Evolutionary conservation across 2,329 filamentous ascomycete species (phyloP).

Genomic region (Nemania diffusa): DNA sequence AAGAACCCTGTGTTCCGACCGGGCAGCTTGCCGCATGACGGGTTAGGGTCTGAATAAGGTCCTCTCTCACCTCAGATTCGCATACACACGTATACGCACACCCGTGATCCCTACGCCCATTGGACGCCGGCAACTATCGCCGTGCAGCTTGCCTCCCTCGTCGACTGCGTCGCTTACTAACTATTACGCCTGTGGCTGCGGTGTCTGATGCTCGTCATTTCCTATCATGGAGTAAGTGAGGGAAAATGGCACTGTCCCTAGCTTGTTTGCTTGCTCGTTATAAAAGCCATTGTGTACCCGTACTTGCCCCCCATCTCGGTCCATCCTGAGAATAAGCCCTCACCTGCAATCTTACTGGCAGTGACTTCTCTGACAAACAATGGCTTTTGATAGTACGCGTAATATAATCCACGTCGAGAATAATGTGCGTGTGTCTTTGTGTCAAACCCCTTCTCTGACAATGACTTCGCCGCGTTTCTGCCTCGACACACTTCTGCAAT

Average conservation of each 20-base stretch:
- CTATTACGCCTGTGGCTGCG: conserved; percentile 32
- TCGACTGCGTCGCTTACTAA: conserved; percentile 15
- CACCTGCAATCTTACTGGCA: conserved; percentile 4
- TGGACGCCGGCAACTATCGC: conserved; percentile 27
- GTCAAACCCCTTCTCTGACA: neutral
- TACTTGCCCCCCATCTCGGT: neutral
- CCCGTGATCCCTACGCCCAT: conserved; percentile 16
- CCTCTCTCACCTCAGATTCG: conserved; percentile 21
- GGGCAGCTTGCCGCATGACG: conserved; percentile 13
- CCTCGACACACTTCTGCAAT: neutral
- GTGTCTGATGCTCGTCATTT: conserved; percentile 26
- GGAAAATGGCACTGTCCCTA: conserved; percentile 11
- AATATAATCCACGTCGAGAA: conserved; percentile 50
- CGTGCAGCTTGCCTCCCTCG: conserved; percentile 29
- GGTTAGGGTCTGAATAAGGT: conserved; percentile 28
- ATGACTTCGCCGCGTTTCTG: neutral
- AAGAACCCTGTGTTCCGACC: conserved; percentile 22
- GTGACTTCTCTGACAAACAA: conserved; percentile 32
- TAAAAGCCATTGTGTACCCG: conserved; percentile 5
- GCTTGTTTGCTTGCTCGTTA: conserved; percentile 3
- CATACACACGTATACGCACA: conserved; percentile 1
- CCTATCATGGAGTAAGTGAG: conserved; percentile 41
- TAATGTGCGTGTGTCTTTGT: conserved; percentile 42
- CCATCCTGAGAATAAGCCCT: neutral
- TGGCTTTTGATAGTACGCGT: conserved; percentile 44